Percentiles rank a stretch among this genome's conserved stretches.
Evolutionary conservation across 129 eudicot genomes (phyloP).

Genomic region (Erigeron canadensis): DNA sequence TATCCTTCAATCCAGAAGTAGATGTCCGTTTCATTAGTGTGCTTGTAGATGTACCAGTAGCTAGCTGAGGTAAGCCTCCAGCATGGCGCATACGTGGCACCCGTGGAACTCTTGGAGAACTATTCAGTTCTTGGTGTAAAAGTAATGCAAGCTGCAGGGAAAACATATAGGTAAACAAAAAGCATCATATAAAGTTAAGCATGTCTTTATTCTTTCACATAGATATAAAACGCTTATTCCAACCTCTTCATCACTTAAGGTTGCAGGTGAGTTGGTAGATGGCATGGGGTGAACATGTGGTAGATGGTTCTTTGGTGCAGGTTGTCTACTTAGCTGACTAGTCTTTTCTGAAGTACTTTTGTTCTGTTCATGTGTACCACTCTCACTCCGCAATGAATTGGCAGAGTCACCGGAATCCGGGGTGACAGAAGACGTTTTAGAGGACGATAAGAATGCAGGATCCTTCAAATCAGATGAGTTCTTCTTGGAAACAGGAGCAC

Average conservation of each 20-base stretch:
- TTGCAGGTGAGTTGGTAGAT: conserved; percentile 59
- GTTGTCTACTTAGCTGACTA: conserved; percentile 41
- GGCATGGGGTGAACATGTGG: conserved; percentile 36
- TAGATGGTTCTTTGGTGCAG: conserved; percentile 45
- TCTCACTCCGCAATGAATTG: conserved; percentile 41
- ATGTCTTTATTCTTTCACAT: not conserved
- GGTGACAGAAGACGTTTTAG: conserved; percentile 40
- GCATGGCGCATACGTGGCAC: conserved; percentile 96
- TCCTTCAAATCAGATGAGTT: conserved; percentile 57
- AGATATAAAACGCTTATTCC: not conserved
- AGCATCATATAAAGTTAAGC: not conserved
- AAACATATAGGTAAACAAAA: conserved; percentile 8
- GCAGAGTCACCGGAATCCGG: conserved; percentile 49
- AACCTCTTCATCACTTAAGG: conserved; percentile 96
- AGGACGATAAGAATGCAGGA: conserved; percentile 35
- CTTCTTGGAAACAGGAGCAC: conserved; percentile 44
- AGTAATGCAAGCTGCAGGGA: conserved; percentile 85
- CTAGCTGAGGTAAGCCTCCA: conserved; percentile 86
- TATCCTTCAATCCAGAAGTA: conserved; percentile 66
- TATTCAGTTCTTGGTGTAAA: conserved; percentile 94
- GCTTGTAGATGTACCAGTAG: conserved; percentile 58
- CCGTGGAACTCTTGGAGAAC: conserved; percentile 91
- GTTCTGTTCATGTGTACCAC: conserved; percentile 41
- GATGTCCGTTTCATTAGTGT: conserved; percentile 65
- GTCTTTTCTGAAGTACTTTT: conserved; percentile 49